These are phyloP conservation scores for sweet orange (Citrus sinensis) DNA, from an alignment of 345 rosid species.

Conservation along the genomic window DNA sequence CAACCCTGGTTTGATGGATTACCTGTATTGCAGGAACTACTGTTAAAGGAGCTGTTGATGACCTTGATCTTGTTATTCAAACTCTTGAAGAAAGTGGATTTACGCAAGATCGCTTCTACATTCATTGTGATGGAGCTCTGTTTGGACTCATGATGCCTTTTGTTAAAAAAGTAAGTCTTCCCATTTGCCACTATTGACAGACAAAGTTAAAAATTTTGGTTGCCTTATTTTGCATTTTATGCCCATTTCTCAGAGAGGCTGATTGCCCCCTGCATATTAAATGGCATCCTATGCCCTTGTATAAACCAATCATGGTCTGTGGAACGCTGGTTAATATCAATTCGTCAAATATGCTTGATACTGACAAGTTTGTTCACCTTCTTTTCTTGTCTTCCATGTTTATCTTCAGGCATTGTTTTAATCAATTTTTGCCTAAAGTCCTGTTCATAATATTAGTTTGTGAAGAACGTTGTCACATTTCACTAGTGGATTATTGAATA, in stretches of 20 bases:
- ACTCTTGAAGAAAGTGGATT: conserved; percentile 89
- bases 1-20: conserved; percentile 1
- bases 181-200: background rate
- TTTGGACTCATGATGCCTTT: conserved; percentile 99
- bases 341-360: background rate
- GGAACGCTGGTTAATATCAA: background rate
- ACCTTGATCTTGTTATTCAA: conserved; percentile 86
- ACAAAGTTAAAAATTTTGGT: background rate
- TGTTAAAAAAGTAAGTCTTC: conserved; percentile 68
- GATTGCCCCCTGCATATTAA: background rate
- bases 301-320: background rate
- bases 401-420: background rate
- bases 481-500: background rate
- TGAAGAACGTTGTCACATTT: background rate
- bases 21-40: conserved; percentile 61
- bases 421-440: background rate
- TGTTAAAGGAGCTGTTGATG: conserved; percentile 97
- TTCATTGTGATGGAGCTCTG: conserved; percentile 96
- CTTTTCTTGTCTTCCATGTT: background rate
- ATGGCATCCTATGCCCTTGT: background rate
- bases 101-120: conserved; percentile 72
- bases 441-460: too few relatives aligned
- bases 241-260: background rate
- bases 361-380: background rate
- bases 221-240: background rate